Evolutionary conservation across 2,329 filamentous ascomycete species (phyloP).

Genomic region (Tolypocladium amazonense): DNA sequence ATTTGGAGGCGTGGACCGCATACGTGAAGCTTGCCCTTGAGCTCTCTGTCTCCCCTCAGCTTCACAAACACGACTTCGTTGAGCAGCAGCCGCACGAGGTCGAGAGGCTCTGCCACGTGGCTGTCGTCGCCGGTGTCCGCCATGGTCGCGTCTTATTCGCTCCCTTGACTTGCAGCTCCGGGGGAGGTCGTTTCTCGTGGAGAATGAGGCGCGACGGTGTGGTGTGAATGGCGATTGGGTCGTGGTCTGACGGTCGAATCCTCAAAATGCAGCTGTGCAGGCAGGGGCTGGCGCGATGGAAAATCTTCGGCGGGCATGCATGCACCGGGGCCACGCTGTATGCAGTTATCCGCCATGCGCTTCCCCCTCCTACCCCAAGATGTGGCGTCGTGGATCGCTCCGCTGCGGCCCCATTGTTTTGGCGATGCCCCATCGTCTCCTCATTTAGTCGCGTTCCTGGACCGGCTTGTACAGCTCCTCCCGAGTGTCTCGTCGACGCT

Average conservation of each 20-base stretch:
- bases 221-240: not conserved
- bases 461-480: not conserved
- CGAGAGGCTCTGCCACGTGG: slow-evolving; percentile 81
- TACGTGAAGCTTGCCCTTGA: slow-evolving; percentile 92
- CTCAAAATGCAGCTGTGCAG: slow-evolving; percentile 3
- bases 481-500: not conserved
- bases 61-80: slow-evolving; percentile 98
- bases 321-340: not conserved
- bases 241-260: not conserved
- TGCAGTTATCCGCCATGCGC: slow-evolving; percentile 2
- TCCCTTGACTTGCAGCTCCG: not conserved
- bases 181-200: not conserved
- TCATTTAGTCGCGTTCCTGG: not conserved
- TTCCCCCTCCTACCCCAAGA: slow-evolving; percentile 3
- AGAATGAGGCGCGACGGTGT: not conserved
- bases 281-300: slow-evolving; percentile 3
- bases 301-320: slow-evolving; percentile 9
- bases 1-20: slow-evolving; percentile 15
- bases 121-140: slow-evolving; percentile 70
- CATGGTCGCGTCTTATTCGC: slow-evolving; percentile 39
- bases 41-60: slow-evolving; percentile 85
- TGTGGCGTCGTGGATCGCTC: not conserved
- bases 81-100: slow-evolving; percentile 86
- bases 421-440: not conserved
- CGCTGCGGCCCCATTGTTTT: not conserved